phyloP scores from a whole-genome alignment of 73 alveolate species.

The Paraurostyla sp. region DNA sequence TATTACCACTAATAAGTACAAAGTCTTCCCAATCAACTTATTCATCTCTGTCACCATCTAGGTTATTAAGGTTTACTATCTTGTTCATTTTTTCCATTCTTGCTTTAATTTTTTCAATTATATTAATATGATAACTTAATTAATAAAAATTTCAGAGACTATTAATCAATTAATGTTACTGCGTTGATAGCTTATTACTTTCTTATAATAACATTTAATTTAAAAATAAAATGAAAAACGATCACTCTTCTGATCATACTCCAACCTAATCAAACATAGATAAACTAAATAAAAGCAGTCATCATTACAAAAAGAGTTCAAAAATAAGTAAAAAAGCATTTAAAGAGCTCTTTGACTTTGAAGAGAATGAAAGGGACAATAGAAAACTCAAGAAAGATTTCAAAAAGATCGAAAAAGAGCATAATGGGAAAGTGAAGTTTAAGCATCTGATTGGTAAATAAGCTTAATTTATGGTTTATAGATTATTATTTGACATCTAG shows the following conservation, averaged over 20 bases:
- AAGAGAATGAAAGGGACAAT: slow-evolving; percentile 37
- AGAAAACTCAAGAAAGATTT: slow-evolving; percentile 17
- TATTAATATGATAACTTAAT: too few relatives aligned
- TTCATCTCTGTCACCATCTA: neutral
- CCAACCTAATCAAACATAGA: neutral
- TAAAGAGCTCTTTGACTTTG: slow-evolving; percentile 40
- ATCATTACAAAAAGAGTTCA: slow-evolving; percentile 3
- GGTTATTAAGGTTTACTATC: neutral
- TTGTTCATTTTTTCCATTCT: slow-evolving; percentile 50
- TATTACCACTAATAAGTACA: slow-evolving; percentile 15
- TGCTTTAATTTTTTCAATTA: neutral
- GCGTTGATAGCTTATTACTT: too few relatives aligned
- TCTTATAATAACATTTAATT: too few relatives aligned
- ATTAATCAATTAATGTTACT: too few relatives aligned
- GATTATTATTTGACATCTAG: slow-evolving; percentile 33
- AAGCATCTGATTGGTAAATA: slow-evolving; percentile 44
- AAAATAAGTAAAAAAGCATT: neutral
- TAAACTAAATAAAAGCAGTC: neutral
- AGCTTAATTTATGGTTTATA: neutral
- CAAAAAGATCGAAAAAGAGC: slow-evolving; percentile 5
- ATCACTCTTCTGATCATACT: neutral
- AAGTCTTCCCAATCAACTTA: slow-evolving; percentile 48
- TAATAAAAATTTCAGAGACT: too few relatives aligned
- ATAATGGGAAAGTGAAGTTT: slow-evolving; percentile 24
- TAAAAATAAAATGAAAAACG: neutral